These are phyloP conservation scores for Alternaria triticimaculans DNA, from an alignment of 2,329 filamentous ascomycete species.

Conservation along the genomic window DNA sequence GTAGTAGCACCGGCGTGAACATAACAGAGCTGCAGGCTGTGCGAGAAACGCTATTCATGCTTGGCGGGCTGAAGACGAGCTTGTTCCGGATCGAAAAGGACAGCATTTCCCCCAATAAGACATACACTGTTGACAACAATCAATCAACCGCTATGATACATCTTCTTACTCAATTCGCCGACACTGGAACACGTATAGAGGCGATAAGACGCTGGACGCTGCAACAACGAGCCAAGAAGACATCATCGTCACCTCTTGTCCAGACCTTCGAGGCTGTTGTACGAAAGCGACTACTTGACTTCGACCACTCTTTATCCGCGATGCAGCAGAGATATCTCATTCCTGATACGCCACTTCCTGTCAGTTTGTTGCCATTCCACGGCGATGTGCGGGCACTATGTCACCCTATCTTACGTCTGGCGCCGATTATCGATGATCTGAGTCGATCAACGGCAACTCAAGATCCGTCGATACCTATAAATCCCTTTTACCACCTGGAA, in stretches of 20 bases:
- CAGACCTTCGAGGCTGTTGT: conserved; percentile 75
- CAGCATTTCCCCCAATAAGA: conserved; percentile 44
- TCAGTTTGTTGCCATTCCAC: conserved; percentile 71
- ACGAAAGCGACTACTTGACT: conserved; percentile 60
- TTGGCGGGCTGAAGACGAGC: conserved; percentile 77
- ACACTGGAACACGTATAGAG: conserved; percentile 57
- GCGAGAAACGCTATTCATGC: conserved; percentile 84
- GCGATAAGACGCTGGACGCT: conserved; percentile 57
- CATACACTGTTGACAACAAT: conserved; percentile 50
- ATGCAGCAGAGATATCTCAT: conserved; percentile 68
- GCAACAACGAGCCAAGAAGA: conserved; percentile 22
- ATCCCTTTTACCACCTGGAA: conserved; percentile 77
- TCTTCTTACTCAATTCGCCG: conserved; percentile 54
- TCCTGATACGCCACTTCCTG: conserved; percentile 59
- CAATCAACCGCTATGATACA: conserved; percentile 43
- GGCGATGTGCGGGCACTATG: conserved; percentile 63
- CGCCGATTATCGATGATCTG: conserved; percentile 59
- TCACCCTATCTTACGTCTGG: conserved; percentile 65
- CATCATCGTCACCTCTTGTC: conserved; percentile 52
- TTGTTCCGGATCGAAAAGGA: conserved; percentile 62
- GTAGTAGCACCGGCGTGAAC: conserved; percentile 24
- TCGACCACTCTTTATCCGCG: conserved; percentile 65
- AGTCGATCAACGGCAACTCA: conserved; percentile 52
- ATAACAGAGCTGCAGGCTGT: conserved; percentile 76
- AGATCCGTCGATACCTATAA: conserved; percentile 48